Base-by-base conservation (phyloP, 495 filamentous ascomycete species). In the Aspergillus panamensis region DNA sequence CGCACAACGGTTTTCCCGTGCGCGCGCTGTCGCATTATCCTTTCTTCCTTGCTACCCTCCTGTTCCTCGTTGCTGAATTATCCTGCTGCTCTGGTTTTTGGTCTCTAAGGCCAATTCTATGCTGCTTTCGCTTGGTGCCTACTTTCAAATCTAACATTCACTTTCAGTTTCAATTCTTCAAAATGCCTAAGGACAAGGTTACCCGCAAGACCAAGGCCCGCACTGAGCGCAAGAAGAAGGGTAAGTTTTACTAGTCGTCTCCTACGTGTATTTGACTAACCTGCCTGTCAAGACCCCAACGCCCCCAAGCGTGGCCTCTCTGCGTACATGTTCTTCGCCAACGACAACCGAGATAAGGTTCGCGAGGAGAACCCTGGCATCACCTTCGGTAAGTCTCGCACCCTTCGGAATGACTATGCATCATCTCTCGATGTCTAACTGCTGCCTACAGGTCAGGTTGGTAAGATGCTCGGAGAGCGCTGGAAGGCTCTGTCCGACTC, bases 271-370 rank as follows among this genome's bases (percentile, higher is more conserved):
- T 42, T 45, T 47, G 29, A 55, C 62, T 45, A 44, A 65, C 51
- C 21, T 35, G 47, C 8, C 3, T 10, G 8, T 14, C 60, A 37
- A 97, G 94, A 98, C 74, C 94, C 94, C 77, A 97, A 97, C 73
- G 92, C 92, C 48, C 94, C 94, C 70, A 99, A 97, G 89, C 90
- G 94, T 77, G 95, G 92, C 77, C 89, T 99, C 48, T 99, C 94
- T 19, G 94, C 95, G 51, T 99, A 99, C 85, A 99, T 99, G 94
- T 99, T 97, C 85, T 99, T 99, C 72, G 94, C 94, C 82, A 97
- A 97, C 67, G 95, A 97, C 73, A 89, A 96, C 75, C 92, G 94
- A 64, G 94, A 97, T 65, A 96, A 94, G 73, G 94, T 99, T 64
- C 89, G 93, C 68, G 90, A 95, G 70, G 94, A 99, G 76, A 97